phyloP scores from a whole-genome alignment of 768 basidiomycete species.

The Exidia glandulosa region DNA sequence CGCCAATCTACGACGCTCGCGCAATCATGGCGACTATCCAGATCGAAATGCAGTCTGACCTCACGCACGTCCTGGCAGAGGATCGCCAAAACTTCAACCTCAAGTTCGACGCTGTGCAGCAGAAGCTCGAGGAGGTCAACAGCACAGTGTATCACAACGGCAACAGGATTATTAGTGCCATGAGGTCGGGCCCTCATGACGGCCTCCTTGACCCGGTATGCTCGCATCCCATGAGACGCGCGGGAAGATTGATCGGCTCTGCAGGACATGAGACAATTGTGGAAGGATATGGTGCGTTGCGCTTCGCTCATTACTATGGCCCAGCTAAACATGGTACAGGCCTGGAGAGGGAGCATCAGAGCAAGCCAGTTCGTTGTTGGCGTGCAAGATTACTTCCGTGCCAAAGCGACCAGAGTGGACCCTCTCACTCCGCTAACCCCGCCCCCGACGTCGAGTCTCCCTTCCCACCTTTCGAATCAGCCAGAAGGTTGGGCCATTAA shows the following conservation, averaged over 20 bases:
- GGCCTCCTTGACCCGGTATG: conserved; percentile 14
- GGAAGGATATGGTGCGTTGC: conserved; percentile 20
- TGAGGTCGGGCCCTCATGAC: conserved; percentile 15
- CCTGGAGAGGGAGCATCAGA: conserved; percentile 19
- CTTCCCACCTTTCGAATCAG: background rate
- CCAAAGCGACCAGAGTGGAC: no score
- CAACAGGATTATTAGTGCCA: conserved; percentile 11
- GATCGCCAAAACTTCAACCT: background rate
- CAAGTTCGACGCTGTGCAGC: background rate
- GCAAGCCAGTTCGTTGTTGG: conserved; percentile 19
- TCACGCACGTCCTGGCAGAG: background rate
- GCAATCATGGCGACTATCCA: background rate
- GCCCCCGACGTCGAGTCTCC: no score
- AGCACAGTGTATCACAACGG: conserved; percentile 13
- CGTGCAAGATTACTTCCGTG: conserved; percentile 20
- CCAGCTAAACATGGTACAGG: conserved; percentile 6
- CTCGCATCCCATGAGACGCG: no score
- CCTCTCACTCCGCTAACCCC: no score
- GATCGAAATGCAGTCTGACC: background rate
- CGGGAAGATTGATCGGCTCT: no score
- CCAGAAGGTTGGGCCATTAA: conserved; percentile 19
- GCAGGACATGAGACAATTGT: conserved; percentile 9
- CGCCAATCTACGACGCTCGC: background rate
- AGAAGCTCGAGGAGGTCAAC: background rate
- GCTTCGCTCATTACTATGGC: no score